Conservation (phyloP, 768 basidiomycete species). For the Lentinula aciculospora region DNA sequence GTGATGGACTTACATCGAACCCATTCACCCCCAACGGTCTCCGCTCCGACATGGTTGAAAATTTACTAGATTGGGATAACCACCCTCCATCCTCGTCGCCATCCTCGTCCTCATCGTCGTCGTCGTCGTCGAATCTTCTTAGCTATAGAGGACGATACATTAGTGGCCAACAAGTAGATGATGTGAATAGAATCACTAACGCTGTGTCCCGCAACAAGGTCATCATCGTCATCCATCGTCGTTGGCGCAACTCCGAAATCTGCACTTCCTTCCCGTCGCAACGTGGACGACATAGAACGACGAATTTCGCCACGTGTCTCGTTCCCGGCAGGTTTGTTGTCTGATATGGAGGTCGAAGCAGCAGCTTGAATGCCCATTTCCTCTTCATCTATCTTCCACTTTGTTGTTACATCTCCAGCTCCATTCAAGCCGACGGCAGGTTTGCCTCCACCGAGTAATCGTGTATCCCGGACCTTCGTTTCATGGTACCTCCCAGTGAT, state of each 20-base stretch:
- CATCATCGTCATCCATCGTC: constrained; percentile 39
- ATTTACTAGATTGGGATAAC: constrained; percentile 73
- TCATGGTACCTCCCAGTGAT: constrained; percentile 82
- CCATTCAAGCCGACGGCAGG: constrained; percentile 35
- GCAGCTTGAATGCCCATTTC: neutral
- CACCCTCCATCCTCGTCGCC: constrained; percentile 79
- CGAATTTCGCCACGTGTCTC: constrained; percentile 54
- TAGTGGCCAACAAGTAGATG: neutral
- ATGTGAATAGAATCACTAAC: constrained; percentile 22
- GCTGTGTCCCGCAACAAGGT: constrained; percentile 33
- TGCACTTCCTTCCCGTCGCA: constrained; percentile 47
- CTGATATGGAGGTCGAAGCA: neutral
- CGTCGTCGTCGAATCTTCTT: neutral
- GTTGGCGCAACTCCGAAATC: constrained; percentile 58
- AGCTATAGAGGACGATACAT: neutral
- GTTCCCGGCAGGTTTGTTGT: neutral
- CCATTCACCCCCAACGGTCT: constrained; percentile 43
- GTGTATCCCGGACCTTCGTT: constrained; percentile 76
- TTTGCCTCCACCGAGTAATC: constrained; percentile 82
- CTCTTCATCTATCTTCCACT: constrained; percentile 10
- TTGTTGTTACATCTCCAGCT: constrained; percentile 7
- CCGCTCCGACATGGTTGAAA: constrained; percentile 42
- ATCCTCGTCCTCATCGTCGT: constrained; percentile 37
- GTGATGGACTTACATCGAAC: constrained; percentile 42
- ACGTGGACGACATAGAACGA: constrained; percentile 36